These are phyloP conservation scores for Trypanosoma brucei DNA, from an alignment of 208 protist species.

Conservation along the genomic window DNA sequence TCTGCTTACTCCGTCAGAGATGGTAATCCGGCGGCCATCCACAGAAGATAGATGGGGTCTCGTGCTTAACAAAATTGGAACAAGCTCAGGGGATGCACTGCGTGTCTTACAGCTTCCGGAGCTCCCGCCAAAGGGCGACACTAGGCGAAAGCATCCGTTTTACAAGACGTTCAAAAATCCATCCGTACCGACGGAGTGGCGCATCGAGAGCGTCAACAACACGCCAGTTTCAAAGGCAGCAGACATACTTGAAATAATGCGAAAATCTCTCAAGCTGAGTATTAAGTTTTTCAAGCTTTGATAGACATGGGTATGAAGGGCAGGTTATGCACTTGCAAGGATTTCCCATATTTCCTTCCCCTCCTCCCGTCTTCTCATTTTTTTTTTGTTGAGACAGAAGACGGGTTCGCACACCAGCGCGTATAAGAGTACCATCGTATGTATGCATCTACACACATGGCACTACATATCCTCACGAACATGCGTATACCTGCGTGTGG, in stretches of 20 bases:
- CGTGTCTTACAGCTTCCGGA: conserved; percentile 18
- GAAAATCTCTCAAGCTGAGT: conserved; percentile 15
- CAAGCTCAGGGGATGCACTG: conserved; percentile 11
- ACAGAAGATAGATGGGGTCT: conserved; percentile 46
- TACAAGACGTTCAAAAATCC: conserved; percentile 31
- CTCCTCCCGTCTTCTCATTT: too few species aligned
- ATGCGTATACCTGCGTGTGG: too few species aligned
- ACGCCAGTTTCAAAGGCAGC: conserved; percentile 20
- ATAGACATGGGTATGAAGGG: conserved; percentile 2
- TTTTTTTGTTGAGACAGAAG: too few species aligned
- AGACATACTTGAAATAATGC: conserved; percentile 38
- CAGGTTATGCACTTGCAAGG: neutral
- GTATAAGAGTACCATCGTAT: too few species aligned
- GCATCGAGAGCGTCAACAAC: conserved; percentile 42
- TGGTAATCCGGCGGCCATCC: conserved; percentile 46
- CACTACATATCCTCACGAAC: too few species aligned
- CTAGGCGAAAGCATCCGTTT: conserved; percentile 32
- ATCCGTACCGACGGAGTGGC: conserved; percentile 30
- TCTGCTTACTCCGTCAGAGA: conserved; percentile 33
- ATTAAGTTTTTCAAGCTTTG: conserved; percentile 23
- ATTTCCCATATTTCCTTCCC: neutral
- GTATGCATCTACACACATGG: too few species aligned
- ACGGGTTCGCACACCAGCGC: too few species aligned
- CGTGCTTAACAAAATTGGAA: conserved; percentile 23
- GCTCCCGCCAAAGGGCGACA: conserved; percentile 8